phyloP scores from a whole-genome alignment of 257 asterid species.

The Echites panduratus region DNA sequence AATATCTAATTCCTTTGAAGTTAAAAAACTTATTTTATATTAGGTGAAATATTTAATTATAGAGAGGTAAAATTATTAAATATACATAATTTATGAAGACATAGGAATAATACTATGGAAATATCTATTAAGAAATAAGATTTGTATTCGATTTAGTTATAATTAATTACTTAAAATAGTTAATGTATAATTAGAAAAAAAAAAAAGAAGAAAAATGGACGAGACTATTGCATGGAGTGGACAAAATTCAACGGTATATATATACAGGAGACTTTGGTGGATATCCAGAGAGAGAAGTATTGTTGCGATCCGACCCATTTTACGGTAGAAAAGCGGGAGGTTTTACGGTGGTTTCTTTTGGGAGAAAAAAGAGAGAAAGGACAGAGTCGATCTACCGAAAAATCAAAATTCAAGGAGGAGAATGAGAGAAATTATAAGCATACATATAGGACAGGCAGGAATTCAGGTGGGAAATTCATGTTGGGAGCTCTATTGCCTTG shows the following conservation, averaged over 20 bases:
- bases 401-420: not conserved
- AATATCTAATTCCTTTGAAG: no score
- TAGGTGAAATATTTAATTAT: no score
- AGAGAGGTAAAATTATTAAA: no score
- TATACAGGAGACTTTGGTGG: not conserved
- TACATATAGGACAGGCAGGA: constrained; percentile 90
- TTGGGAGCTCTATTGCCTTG: constrained; percentile 84
- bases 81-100: no score
- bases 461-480: constrained; percentile 91
- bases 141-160: no score
- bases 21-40: no score
- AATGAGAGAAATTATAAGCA: constrained; percentile 85
- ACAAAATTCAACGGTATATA: not conserved
- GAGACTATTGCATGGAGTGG: not conserved
- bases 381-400: not conserved
- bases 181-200: no score
- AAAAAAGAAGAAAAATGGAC: no score
- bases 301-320: constrained; percentile 4
- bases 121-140: no score
- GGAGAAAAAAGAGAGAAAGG: not conserved
- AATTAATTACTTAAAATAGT: no score
- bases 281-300: not conserved
- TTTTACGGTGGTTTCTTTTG: constrained; percentile 9
- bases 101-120: no score
- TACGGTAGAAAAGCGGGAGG: not conserved